These are phyloP conservation scores for Logfia minima DNA, from an alignment of 129 eudicot species.

Conservation along the genomic window DNA sequence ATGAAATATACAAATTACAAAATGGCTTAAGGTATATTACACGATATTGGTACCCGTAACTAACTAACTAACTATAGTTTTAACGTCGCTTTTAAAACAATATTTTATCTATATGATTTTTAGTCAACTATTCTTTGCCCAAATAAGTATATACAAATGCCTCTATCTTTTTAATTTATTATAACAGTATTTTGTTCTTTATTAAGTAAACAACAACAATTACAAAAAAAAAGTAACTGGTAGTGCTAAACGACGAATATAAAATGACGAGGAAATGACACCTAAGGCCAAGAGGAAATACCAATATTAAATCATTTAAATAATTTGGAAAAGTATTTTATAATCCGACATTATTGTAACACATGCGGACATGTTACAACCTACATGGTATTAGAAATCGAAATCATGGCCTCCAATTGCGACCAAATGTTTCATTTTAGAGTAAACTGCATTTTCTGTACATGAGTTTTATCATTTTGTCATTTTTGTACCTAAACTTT, in stretches of 20 bases:
- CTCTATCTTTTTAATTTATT: no score
- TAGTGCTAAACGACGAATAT: not conserved
- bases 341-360: slow-evolving; percentile 25
- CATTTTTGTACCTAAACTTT: no score
- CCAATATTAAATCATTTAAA: not conserved
- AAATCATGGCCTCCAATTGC: slow-evolving; percentile 31
- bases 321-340: not conserved
- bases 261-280: slow-evolving; percentile 19
- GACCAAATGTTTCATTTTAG: slow-evolving; percentile 9
- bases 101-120: no score
- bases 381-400: slow-evolving; percentile 11
- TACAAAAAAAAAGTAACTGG: not conserved
- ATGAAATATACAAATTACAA: no score
- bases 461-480: no score
- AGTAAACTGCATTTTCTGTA: no score
- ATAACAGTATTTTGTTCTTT: no score
- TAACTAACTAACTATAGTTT: not conserved
- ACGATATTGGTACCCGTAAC: not conserved
- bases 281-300: not conserved
- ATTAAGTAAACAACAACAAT: no score
- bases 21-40: no score
- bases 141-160: no score
- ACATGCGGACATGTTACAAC: slow-evolving; percentile 36
- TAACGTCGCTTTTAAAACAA: no score
- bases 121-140: no score